phyloP scores from a whole-genome alignment of 441 rosid species.

The Sinapis alba region DNA sequence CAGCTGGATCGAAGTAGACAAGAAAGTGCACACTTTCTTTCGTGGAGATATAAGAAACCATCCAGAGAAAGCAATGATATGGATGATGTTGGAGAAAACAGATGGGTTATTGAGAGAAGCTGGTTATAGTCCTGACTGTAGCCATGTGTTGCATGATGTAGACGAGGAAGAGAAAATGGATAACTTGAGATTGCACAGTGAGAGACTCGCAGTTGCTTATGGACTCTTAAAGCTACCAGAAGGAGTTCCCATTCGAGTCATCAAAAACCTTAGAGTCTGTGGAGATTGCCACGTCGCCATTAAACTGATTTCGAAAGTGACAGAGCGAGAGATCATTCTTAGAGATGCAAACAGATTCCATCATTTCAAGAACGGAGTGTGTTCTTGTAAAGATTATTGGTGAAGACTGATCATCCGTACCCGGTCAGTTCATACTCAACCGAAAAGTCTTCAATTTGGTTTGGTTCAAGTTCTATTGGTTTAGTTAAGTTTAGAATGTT shows the following conservation, averaged over 20 bases:
- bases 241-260: slow-evolving; percentile 63
- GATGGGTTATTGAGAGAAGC: slow-evolving; percentile 57
- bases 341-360: slow-evolving; percentile 77
- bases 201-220: slow-evolving; percentile 69
- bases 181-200: slow-evolving; percentile 60
- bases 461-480: neutral
- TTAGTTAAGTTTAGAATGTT: slow-evolving; percentile 1
- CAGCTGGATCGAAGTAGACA: slow-evolving; percentile 69
- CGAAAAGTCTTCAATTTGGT: neutral
- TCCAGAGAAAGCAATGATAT: slow-evolving; percentile 53
- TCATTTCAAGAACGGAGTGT: slow-evolving; percentile 63
- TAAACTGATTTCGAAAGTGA: slow-evolving; percentile 58
- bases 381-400: slow-evolving; percentile 73
- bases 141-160: slow-evolving; percentile 66
- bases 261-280: slow-evolving; percentile 72
- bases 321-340: slow-evolving; percentile 64
- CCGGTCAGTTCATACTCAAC: slow-evolving; percentile 9
- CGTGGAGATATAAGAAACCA: slow-evolving; percentile 52
- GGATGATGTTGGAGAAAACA: slow-evolving; percentile 51
- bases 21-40: slow-evolving; percentile 61
- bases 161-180: slow-evolving; percentile 73
- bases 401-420: slow-evolving; percentile 34
- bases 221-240: slow-evolving; percentile 68
- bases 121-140: slow-evolving; percentile 70
- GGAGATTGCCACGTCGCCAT: slow-evolving; percentile 73